Base-by-base conservation (phyloP, 805 yeast species). In the Barnettozyma botsteinii region DNA sequence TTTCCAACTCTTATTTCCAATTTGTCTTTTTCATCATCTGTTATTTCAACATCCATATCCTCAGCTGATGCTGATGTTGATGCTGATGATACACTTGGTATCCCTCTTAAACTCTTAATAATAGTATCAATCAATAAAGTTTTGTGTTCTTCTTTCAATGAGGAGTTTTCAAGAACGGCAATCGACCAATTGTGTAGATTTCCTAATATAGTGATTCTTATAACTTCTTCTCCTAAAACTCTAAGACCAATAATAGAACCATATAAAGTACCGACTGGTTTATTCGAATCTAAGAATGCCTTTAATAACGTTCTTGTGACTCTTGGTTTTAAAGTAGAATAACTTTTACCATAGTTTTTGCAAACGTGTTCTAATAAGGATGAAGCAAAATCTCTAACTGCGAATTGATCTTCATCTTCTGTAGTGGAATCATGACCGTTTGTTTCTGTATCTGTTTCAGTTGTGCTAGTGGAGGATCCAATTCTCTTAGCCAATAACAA, bases 261-360 rank as follows among this genome's bases (percentile, higher is more conserved):
- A 53, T 84, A 93, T 46, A 88, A 87, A 0, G 98, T 87, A 2
- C 96, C 95, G 13, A 81, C 70, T 0, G 95, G 88, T 50, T 84
- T 80, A 27, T 81, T 76, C 7, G 88, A 73, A 53, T 89, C 95
- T 60, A 93, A 68, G 50, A 94, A 84, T 0, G 97, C 97, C 54
- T 95, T 79, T 45, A 94, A 68, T 40, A 94, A 67, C 2, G 98
- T 94, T 59, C 98, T 74, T 7, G 97, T 88, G 4, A 93, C 91
- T 49, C 98, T 75, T 23, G 98, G 96, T 54, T 86, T 85, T 50
- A 93, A 70, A 2, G 97, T 84, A 18, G 91, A 80, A 59, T 91
- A 89, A 2, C 91, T 78, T 35, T 85, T 79, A 25, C 95, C 94
- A 60, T 83, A 93, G 23, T 79, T 76, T 37, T 73, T 69, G 46